Evolutionary conservation across 257 asterid species (phyloP).

Genomic region (Echites panduratus): DNA sequence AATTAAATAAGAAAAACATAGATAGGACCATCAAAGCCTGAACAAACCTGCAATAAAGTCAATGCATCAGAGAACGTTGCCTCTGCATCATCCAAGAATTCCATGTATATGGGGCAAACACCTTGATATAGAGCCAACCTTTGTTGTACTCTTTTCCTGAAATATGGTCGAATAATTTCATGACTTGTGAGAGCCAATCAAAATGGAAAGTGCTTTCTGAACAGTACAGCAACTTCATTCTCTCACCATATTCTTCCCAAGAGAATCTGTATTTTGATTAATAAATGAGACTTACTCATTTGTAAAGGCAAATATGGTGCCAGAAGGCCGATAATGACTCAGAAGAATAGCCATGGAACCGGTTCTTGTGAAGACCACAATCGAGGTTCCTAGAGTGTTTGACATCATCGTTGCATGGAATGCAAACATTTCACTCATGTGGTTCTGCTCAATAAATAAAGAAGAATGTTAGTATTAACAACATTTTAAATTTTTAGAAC

Average conservation of each 20-base stretch:
- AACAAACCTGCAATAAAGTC: slow-evolving; percentile 55
- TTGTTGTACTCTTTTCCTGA: slow-evolving; percentile 91
- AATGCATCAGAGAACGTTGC: slow-evolving; percentile 70
- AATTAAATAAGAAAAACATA: neutral
- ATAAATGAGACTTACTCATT: slow-evolving; percentile 61
- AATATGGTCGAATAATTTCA: slow-evolving; percentile 15
- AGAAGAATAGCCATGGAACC: slow-evolving; percentile 94
- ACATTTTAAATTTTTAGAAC: neutral
- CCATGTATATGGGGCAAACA: slow-evolving; percentile 85
- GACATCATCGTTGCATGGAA: slow-evolving; percentile 98
- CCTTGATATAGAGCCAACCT: slow-evolving; percentile 93
- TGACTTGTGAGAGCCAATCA: neutral
- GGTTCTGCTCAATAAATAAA: slow-evolving; percentile 57
- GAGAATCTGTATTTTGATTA: neutral
- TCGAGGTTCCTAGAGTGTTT: slow-evolving; percentile 88
- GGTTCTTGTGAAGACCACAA: slow-evolving; percentile 84
- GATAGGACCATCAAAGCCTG: neutral
- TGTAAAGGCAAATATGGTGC: slow-evolving; percentile 94
- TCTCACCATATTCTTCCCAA: neutral
- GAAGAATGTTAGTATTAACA: slow-evolving; percentile 9
- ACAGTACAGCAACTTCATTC: neutral
- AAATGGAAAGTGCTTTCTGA: neutral
- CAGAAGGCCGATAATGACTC: slow-evolving; percentile 94
- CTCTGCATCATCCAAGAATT: slow-evolving; percentile 76
- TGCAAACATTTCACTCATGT: slow-evolving; percentile 98